Conservation (phyloP, 2,329 filamentous ascomycete genomes). For the Talaromyces sp. region DNA sequence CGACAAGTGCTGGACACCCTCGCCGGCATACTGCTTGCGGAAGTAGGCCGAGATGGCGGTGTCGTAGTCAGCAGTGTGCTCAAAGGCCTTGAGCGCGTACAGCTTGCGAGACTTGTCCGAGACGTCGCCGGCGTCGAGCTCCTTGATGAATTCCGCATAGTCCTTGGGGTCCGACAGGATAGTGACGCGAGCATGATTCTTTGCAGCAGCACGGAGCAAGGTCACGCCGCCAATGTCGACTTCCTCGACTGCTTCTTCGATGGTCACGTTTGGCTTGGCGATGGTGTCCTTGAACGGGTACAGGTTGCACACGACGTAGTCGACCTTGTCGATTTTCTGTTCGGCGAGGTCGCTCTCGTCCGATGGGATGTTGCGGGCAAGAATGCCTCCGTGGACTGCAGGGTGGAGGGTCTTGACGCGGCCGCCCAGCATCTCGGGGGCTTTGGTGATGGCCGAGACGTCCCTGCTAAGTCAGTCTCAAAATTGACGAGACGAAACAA, state of each 20-base stretch:
- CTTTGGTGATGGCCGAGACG: conserved; percentile 93
- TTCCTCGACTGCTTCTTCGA: conserved; percentile 95
- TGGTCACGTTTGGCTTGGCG: conserved; percentile 92
- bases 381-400: conserved; percentile 76
- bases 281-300: conserved; percentile 99
- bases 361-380: conserved; percentile 87
- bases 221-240: conserved; percentile 98
- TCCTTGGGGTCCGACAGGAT: conserved; percentile 92
- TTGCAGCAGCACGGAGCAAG: conserved; percentile 89
- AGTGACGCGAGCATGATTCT: conserved; percentile 94
- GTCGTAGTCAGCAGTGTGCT: conserved; percentile 97
- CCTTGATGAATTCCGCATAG: conserved; percentile 88
- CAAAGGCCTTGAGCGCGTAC: conserved; percentile 95
- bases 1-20: conserved; percentile 73
- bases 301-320: conserved; percentile 96
- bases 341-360: conserved; percentile 96
- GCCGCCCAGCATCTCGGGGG: conserved; percentile 92
- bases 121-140: conserved; percentile 81
- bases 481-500: neutral
- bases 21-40: conserved; percentile 88
- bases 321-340: conserved; percentile 91
- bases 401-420: conserved; percentile 95
- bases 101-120: conserved; percentile 76
- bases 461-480: conserved; percentile 52
- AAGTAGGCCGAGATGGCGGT: conserved; percentile 93